Conservation (phyloP, 441 rosid genomes). For the Bruguiera hainesii region DNA sequence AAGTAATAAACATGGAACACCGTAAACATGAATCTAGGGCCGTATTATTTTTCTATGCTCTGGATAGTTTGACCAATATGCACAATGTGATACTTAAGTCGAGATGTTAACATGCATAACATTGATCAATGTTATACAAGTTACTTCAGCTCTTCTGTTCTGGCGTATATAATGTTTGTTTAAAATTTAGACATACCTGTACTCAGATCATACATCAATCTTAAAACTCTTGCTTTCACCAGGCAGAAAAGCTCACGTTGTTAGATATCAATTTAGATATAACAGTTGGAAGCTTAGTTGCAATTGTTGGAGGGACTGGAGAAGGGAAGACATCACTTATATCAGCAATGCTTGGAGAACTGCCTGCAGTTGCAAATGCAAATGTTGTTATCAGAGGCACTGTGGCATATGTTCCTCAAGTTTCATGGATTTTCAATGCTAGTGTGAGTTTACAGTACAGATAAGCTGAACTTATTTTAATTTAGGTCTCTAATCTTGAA, state of each 20-base stretch:
- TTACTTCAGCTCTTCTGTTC: neutral
- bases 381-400: conserved; percentile 70
- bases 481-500: neutral
- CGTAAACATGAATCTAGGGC: too few species aligned
- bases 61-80: neutral
- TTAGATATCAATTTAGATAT: conserved; percentile 77
- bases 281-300: conserved; percentile 82
- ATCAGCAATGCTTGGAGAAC: conserved; percentile 98
- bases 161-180: too few species aligned
- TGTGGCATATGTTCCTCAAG: conserved; percentile 94
- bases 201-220: neutral
- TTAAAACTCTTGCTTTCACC: conserved; percentile 17
- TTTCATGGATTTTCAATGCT: conserved; percentile 99
- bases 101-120: too few species aligned
- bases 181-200: neutral
- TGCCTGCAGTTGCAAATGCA: conserved; percentile 54
- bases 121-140: neutral
- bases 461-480: conserved; percentile 8
- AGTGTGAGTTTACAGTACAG: conserved; percentile 49
- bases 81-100: neutral
- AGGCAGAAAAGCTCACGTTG: conserved; percentile 69
- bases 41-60: neutral
- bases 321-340: conserved; percentile 98
- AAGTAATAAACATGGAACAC: too few species aligned
- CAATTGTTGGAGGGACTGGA: conserved; percentile 94